Conservation (phyloP, 345 rosid species). For the Garcia nutans region DNA sequence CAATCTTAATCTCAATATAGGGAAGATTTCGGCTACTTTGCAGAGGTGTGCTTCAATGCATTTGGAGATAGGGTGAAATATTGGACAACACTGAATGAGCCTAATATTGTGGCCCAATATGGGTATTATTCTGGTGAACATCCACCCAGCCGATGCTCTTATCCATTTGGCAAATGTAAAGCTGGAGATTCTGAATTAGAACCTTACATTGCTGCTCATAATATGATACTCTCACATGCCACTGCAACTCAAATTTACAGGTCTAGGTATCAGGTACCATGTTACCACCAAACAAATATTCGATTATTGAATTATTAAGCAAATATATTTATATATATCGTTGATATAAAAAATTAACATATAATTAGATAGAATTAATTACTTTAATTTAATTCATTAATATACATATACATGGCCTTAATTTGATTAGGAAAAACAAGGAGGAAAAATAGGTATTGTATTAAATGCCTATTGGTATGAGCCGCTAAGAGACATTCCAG, state of each 20-base stretch:
- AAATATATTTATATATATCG: too few species aligned
- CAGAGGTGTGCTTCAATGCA: conserved; percentile 56
- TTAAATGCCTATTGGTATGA: conserved; percentile 24
- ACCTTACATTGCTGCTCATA: conserved; percentile 59
- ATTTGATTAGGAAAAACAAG: conserved; percentile 30
- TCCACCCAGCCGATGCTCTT: too few species aligned
- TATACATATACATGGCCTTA: not conserved
- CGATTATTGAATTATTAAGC: too few species aligned
- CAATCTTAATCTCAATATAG: not conserved
- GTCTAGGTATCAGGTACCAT: conserved; percentile 26
- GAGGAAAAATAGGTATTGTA: conserved; percentile 35
- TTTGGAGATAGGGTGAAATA: conserved; percentile 65
- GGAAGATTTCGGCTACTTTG: conserved; percentile 23
- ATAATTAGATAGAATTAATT: too few species aligned
- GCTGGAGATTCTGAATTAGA: conserved; percentile 48
- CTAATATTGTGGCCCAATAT: conserved; percentile 31
- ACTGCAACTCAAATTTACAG: conserved; percentile 29
- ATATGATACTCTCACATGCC: conserved; percentile 42
- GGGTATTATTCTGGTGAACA: conserved; percentile 21
- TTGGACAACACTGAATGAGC: conserved; percentile 68
- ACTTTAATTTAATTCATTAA: not conserved
- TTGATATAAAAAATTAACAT: too few species aligned
- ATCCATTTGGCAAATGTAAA: conserved; percentile 43
- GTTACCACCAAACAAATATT: not conserved
- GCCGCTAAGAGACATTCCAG: conserved; percentile 26